Evolutionary conservation across 805 yeast genomes (phyloP).

Genomic region (Metschnikowia arizonensis): DNA sequence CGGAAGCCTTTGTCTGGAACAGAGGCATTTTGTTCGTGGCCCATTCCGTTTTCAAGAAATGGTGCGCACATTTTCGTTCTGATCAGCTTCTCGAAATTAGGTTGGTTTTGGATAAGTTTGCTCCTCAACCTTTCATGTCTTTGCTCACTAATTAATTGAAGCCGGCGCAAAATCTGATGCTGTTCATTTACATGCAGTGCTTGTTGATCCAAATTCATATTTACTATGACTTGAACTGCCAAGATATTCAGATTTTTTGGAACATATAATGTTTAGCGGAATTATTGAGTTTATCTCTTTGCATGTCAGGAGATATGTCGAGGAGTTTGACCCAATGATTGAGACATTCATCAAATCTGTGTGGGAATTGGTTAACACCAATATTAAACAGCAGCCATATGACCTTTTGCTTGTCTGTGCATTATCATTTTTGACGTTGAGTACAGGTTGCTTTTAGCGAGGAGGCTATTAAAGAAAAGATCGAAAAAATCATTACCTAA

Average conservation of each 20-base stretch:
- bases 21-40: constrained; percentile 88
- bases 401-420: constrained; percentile 83
- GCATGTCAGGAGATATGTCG: constrained; percentile 88
- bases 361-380: constrained; percentile 66
- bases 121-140: constrained; percentile 71
- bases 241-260: constrained; percentile 96
- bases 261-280: constrained; percentile 74
- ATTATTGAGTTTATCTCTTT: constrained; percentile 82
- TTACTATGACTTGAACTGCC: constrained; percentile 92
- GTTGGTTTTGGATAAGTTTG: constrained; percentile 79
- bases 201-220: constrained; percentile 70
- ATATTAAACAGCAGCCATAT: constrained; percentile 60
- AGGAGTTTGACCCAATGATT: constrained; percentile 77
- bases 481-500: constrained; percentile 90
- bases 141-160: constrained; percentile 64
- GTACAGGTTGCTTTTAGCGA: constrained; percentile 50
- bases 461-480: constrained; percentile 63
- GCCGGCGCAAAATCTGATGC: constrained; percentile 39
- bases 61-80: constrained; percentile 93
- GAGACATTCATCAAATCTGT: constrained; percentile 74
- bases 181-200: constrained; percentile 60
- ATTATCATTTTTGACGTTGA: constrained; percentile 74
- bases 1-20: constrained; percentile 65
- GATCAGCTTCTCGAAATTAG: constrained; percentile 85
- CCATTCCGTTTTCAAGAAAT: constrained; percentile 91